Conservation (phyloP, 345 rosid species). For the Trapa bicornis region DNA sequence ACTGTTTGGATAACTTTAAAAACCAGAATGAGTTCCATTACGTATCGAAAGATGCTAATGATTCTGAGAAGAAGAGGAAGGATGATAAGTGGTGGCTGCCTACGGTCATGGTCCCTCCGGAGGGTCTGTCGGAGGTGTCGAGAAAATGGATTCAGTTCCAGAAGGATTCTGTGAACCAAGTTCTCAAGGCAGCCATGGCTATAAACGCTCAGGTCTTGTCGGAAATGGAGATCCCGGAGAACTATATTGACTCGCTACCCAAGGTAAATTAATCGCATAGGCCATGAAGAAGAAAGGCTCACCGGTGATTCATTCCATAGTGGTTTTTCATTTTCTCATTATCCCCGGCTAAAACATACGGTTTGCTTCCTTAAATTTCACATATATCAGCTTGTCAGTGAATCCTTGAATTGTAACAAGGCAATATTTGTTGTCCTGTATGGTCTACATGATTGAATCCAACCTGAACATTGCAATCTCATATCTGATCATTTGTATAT, state of each 20-base stretch:
- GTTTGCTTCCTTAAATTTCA: too few relatives aligned
- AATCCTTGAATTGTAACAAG: too few relatives aligned
- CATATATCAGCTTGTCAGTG: too few relatives aligned
- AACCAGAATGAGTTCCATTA: constrained; percentile 39
- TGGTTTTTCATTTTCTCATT: too few relatives aligned
- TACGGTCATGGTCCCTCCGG: constrained; percentile 55
- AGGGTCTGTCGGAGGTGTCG: constrained; percentile 53
- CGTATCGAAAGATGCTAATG: constrained; percentile 30
- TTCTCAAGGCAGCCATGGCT: constrained; percentile 91
- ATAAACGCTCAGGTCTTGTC: constrained; percentile 72
- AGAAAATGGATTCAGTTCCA: constrained; percentile 66
- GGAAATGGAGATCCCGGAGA: constrained; percentile 85
- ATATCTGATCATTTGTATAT: too few relatives aligned
- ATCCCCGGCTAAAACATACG: too few relatives aligned
- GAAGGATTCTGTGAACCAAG: constrained; percentile 80
- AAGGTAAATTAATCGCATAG: constrained; percentile 26
- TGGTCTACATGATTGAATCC: too few relatives aligned
- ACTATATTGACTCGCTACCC: constrained; percentile 84
- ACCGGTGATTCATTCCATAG: too few relatives aligned
- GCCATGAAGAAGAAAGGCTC: too few relatives aligned
- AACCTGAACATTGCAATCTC: too few relatives aligned
- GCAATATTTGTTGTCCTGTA: too few relatives aligned
- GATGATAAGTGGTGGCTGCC: constrained; percentile 76
- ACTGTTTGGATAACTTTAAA: constrained; percentile 41
- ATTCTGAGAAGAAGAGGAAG: constrained; percentile 29